phyloP scores from a whole-genome alignment of 2,329 filamentous ascomycete species.

The Leptoxyphium fumago region DNA sequence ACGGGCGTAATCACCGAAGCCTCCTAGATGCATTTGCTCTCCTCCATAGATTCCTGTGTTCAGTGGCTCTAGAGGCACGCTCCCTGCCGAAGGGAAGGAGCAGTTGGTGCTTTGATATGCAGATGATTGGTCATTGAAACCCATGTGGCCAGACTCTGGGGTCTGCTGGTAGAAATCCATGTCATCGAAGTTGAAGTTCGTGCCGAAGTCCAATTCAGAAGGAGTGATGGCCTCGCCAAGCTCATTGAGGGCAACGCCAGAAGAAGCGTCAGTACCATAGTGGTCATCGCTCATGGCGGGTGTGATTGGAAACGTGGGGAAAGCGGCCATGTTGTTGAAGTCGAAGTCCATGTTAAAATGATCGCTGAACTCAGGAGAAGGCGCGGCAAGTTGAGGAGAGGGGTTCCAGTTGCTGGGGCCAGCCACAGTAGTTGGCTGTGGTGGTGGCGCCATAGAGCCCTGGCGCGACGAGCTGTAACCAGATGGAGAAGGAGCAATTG shows the following conservation, averaged over 20 bases:
- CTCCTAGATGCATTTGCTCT: conserved; percentile 40
- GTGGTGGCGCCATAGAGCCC: conserved; percentile 17
- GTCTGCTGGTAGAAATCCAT: conserved; percentile 22
- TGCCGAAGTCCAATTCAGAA: conserved; percentile 44
- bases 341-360: conserved; percentile 23
- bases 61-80: conserved; percentile 19
- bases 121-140: neutral
- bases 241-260: conserved; percentile 22
- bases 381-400: conserved; percentile 14
- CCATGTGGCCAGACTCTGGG: conserved; percentile 5
- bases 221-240: conserved; percentile 27
- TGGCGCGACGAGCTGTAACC: conserved; percentile 15
- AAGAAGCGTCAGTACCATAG: conserved; percentile 26
- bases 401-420: conserved; percentile 15
- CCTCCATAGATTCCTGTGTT: conserved; percentile 13
- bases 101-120: neutral
- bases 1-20: conserved; percentile 3
- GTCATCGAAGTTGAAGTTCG: conserved; percentile 43
- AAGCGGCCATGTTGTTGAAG: conserved; percentile 17
- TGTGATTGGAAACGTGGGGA: conserved; percentile 15
- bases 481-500: conserved; percentile 26
- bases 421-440: conserved; percentile 8
- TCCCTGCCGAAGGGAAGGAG: conserved; percentile 20
- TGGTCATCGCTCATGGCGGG: conserved; percentile 21
- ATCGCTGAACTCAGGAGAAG: conserved; percentile 18